Conservation (phyloP, 352 stramenopile genomes). For the Pythium myriotylum region DNA sequence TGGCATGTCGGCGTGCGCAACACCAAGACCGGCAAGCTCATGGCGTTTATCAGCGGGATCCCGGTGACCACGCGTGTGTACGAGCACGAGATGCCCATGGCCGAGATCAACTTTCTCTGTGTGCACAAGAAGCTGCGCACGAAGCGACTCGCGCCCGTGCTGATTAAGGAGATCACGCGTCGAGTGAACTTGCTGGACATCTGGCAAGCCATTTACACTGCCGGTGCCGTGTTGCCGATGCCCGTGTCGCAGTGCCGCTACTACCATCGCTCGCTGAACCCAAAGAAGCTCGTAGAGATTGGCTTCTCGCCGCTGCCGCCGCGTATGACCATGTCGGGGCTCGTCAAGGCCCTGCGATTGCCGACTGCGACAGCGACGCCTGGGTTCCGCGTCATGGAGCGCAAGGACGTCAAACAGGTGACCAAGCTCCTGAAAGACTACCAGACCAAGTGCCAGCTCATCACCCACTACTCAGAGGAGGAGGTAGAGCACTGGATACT, state of each 20-base stretch:
- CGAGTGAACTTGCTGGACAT: conserved; percentile 94
- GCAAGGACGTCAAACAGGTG: conserved; percentile 55
- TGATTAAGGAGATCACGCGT: conserved; percentile 99
- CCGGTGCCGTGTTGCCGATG: conserved; percentile 95
- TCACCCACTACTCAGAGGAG: conserved; percentile 86
- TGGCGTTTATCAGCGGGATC: conserved; percentile 98
- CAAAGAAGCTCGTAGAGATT: conserved; percentile 98
- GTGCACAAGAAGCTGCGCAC: conserved; percentile 98
- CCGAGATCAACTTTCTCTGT: conserved; percentile 99
- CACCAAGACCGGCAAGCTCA: conserved; percentile 90
- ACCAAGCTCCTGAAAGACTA: conserved; percentile 52
- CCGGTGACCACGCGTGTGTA: conserved; percentile 85
- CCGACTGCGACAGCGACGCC: conserved; percentile 39
- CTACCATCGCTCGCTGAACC: conserved; percentile 97
- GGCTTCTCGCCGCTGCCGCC: conserved; percentile 94
- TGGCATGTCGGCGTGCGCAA: conserved; percentile 97
- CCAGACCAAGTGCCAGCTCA: conserved; percentile 75
- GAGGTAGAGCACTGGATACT: conserved; percentile 98
- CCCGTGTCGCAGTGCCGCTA: conserved; percentile 95
- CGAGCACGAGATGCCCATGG: conserved; percentile 54
- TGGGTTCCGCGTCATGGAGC: conserved; percentile 60
- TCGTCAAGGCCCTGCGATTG: conserved; percentile 91
- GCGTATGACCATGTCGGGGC: conserved; percentile 95
- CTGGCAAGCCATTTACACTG: conserved; percentile 98
- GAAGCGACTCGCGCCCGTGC: conserved; percentile 96